Evolutionary conservation across 495 filamentous ascomycete species (phyloP), one percentile per base, ranked within the genome.

Genomic region (Neurospora sublineolata): DNA sequence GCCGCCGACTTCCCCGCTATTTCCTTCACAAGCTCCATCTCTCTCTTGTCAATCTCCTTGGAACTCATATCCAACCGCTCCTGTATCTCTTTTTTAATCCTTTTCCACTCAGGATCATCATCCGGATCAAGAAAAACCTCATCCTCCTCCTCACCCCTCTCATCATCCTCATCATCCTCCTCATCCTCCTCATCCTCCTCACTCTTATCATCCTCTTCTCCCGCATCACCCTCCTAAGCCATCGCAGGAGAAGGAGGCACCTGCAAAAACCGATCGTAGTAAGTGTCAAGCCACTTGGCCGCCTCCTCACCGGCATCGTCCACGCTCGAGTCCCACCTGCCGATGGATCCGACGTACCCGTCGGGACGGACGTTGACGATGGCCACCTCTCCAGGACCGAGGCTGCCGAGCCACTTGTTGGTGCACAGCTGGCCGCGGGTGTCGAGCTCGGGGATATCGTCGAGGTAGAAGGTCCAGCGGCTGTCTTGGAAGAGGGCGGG

Each of bases 391-490:
- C 83, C 81, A 2, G 79, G 79, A 0, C 77, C 78, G 23, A 90
- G 71, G 27, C 79, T 81, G n/a, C 87, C 89, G 37, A 89, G 80
- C 89, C 89, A 93, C 76, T 87, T 90, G 64, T 83, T 81, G 20
- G 85, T 87, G 73, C 87, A 89, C 10, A 81, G 82, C 58, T 82
- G 76, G 52, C 84, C 79, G 9, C 83, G 80, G 6, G 81, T 83
- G 70, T 86, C 87, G 52, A 84, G 76, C 75, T 82, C 79, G 38
- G 83, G 82, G 41, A 82, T 75, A 76, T 89, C 80, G 72, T 92
- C 90, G 0, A 90, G 80, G 76, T 93, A 91, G 36, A 92, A 84
- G 0, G 87, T 89, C 89, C 89, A 92, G n/a, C 85, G 82, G 76
- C 87, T 89, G 37, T 85, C 79, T 71, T 86, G 84, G 60, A 92